Conservation (phyloP, 2,329 filamentous ascomycete species). For the Orbilia ellipsospora region DNA sequence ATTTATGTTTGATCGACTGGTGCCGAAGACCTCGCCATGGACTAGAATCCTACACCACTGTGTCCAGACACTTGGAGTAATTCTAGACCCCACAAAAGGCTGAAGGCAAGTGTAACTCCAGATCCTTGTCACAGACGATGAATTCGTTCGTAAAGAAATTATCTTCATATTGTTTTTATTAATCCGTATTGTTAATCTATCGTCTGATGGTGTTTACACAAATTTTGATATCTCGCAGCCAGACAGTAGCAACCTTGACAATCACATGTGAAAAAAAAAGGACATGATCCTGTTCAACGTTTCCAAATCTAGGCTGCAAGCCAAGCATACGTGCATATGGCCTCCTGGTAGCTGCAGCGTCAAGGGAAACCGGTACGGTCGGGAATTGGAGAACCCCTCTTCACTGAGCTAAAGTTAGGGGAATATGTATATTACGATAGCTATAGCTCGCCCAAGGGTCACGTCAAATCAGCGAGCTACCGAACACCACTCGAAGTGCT, state of each 20-base stretch:
- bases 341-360: constrained; percentile 37
- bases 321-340: constrained; percentile 52
- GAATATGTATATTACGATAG: background rate
- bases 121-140: too few relatives aligned
- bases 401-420: constrained; percentile 7
- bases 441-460: constrained; percentile 23
- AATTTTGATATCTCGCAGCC: constrained; percentile 9
- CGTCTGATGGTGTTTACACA: constrained; percentile 1
- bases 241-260: background rate
- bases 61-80: too few relatives aligned
- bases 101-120: too few relatives aligned
- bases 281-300: constrained; percentile 17
- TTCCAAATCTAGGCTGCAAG: constrained; percentile 42
- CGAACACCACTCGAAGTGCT: constrained; percentile 12
- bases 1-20: background rate
- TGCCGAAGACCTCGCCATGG: background rate
- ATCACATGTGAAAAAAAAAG: constrained; percentile 51
- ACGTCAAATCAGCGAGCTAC: constrained; percentile 10
- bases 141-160: too few relatives aligned
- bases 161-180: background rate
- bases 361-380: constrained; percentile 52
- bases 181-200: constrained; percentile 1
- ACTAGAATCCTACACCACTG: background rate
- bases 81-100: too few relatives aligned
- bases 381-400: constrained; percentile 28